Conservation (phyloP, 805 yeast genomes). For the Lipomyces starkeyi region DNA sequence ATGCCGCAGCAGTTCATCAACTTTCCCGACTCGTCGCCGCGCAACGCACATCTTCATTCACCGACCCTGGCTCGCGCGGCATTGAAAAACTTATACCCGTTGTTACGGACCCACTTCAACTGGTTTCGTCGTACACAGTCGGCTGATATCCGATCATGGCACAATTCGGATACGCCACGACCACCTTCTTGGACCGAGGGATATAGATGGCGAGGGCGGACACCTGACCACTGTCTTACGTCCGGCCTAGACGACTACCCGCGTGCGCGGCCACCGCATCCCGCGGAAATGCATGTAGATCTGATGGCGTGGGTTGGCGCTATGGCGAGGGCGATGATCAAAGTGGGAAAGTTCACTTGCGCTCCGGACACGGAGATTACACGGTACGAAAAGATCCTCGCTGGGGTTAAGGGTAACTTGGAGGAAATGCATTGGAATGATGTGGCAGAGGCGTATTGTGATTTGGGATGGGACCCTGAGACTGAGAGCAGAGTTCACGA, state of each 20-base stretch:
- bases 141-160: constrained; percentile 77
- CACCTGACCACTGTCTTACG: constrained; percentile 82
- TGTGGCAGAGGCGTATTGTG: constrained; percentile 73
- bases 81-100: constrained; percentile 72
- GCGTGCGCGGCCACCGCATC: constrained; percentile 76
- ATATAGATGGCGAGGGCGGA: constrained; percentile 93
- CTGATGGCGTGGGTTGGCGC: constrained; percentile 91
- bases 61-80: constrained; percentile 51
- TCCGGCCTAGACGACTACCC: constrained; percentile 97
- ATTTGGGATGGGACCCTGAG: constrained; percentile 55
- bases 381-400: constrained; percentile 58
- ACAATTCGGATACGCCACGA: constrained; percentile 50
- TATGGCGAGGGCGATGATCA: constrained; percentile 82
- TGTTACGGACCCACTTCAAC: constrained; percentile 73
- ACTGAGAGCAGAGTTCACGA: constrained; percentile 58
- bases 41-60: constrained; percentile 58
- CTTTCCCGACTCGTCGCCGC: constrained; percentile 29
- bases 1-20: constrained; percentile 13
- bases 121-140: constrained; percentile 84
- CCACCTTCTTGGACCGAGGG: constrained; percentile 61
- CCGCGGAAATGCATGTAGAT: constrained; percentile 90
- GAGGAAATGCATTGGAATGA: constrained; percentile 83
- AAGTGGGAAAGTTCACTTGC: constrained; percentile 69
- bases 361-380: constrained; percentile 61
- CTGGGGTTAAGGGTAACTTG: constrained; percentile 65